These are phyloP conservation scores for Paraphaeosphaeria sporulosa DNA, from an alignment of 2,329 filamentous ascomycete species.

Conservation along the genomic window DNA sequence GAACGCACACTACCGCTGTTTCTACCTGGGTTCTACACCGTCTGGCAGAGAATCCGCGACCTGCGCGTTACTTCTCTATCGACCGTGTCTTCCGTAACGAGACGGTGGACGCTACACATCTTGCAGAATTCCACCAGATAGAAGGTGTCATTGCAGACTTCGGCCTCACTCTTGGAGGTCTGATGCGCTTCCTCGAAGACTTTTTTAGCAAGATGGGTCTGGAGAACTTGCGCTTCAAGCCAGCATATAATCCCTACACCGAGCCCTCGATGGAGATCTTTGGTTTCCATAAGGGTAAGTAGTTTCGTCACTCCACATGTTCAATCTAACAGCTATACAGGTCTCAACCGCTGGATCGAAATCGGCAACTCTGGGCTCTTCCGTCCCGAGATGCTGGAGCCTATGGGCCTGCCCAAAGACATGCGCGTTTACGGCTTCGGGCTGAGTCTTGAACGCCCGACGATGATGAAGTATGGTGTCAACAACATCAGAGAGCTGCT, in stretches of 20 bases:
- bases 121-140: slow-evolving; percentile 98
- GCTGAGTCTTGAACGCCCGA: slow-evolving; percentile 88
- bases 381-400: slow-evolving; percentile 93
- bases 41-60: slow-evolving; percentile 81
- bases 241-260: slow-evolving; percentile 81
- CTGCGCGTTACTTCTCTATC: slow-evolving; percentile 97
- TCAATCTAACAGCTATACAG: slow-evolving; percentile 2
- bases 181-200: slow-evolving; percentile 77
- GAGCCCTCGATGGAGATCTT: slow-evolving; percentile 98
- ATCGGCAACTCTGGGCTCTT: slow-evolving; percentile 99
- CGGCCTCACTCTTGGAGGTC: slow-evolving; percentile 84
- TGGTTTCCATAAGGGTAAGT: slow-evolving; percentile 80
- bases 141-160: slow-evolving; percentile 99
- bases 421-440: slow-evolving; percentile 96
- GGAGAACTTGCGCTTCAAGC: slow-evolving; percentile 87
- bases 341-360: slow-evolving; percentile 72
- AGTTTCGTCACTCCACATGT: not conserved
- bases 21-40: slow-evolving; percentile 91
- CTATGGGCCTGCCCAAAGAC: slow-evolving; percentile 91
- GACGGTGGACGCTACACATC: slow-evolving; percentile 93
- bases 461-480: slow-evolving; percentile 88
- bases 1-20: slow-evolving; percentile 94
- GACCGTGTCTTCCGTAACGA: slow-evolving; percentile 98
- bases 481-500: slow-evolving; percentile 92
- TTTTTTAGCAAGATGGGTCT: slow-evolving; percentile 99